A percentile compares a stretch with the other conserved stretches of the same genome.
These are phyloP conservation scores for Cryptococcus maquisensis DNA, from an alignment of 1,284 basidiomycete genomes.

Conservation along the genomic window DNA sequence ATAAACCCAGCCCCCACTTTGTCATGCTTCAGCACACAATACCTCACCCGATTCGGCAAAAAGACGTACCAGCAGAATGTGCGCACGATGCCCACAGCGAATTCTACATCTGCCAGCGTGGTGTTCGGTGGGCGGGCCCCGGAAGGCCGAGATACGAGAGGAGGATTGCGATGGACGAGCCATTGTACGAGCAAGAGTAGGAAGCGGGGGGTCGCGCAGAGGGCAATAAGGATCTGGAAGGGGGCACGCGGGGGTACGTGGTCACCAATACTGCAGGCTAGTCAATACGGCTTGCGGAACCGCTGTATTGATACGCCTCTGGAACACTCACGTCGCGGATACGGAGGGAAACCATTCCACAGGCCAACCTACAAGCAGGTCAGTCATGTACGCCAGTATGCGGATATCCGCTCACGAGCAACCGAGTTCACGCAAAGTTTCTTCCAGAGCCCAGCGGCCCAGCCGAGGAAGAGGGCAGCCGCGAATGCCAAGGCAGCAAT, in stretches of 20 bases:
- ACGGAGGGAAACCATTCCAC: conserved; percentile 92
- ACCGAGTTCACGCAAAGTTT: conserved; percentile 86
- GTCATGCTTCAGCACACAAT: background rate
- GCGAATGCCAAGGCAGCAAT: conserved; percentile 68
- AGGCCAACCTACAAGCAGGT: conserved; percentile 60
- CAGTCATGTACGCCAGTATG: background rate
- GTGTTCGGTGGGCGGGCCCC: background rate
- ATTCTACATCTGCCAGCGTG: conserved; percentile 57
- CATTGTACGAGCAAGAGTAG: conserved; percentile 70
- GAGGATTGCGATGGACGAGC: conserved; percentile 53
- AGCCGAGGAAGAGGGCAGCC: conserved; percentile 65
- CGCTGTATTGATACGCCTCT: background rate
- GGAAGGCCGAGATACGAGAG: background rate
- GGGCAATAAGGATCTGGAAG: conserved; percentile 86
- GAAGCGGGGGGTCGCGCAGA: conserved; percentile 80
- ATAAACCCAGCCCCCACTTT: conserved; percentile 75
- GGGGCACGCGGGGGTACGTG: conserved; percentile 84
- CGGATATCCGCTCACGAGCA: conserved; percentile 18
- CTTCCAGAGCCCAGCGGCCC: conserved; percentile 65
- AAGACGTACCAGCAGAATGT: conserved; percentile 64
- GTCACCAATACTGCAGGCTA: conserved; percentile 69
- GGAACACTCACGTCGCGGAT: conserved; percentile 71
- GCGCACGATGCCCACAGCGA: conserved; percentile 64
- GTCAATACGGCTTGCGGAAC: background rate
- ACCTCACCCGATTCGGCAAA: background rate